These are phyloP conservation scores for Pulveroboletus frians DNA, from an alignment of 768 basidiomycete genomes.

Conservation along the genomic window DNA sequence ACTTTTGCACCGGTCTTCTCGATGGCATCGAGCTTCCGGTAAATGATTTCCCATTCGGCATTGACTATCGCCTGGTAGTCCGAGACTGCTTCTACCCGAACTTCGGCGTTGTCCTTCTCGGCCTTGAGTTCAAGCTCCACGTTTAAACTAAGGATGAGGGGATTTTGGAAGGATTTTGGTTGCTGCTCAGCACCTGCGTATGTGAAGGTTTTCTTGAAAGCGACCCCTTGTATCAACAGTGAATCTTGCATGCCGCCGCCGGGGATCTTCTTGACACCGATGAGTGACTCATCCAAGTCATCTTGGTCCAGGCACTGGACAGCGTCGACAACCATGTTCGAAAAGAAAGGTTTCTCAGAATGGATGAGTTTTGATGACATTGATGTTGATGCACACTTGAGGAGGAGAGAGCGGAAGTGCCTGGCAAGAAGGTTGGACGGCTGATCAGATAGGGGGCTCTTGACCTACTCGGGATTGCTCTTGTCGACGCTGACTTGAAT, in stretches of 20 bases:
- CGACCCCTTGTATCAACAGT: slow-evolving; percentile 80
- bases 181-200: slow-evolving; percentile 99
- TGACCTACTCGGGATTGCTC: slow-evolving; percentile 77
- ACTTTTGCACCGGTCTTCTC: slow-evolving; percentile 96
- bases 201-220: slow-evolving; percentile 99
- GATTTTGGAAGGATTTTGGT: slow-evolving; percentile 85
- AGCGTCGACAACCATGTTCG: slow-evolving; percentile 97
- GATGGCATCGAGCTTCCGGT: slow-evolving; percentile 93
- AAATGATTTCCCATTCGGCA: slow-evolving; percentile 99
- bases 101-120: slow-evolving; percentile 98
- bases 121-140: slow-evolving; percentile 98
- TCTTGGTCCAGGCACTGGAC: slow-evolving; percentile 88
- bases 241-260: slow-evolving; percentile 99
- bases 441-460: neutral
- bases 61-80: slow-evolving; percentile 99
- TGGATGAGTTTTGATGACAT: slow-evolving; percentile 99
- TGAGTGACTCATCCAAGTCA: slow-evolving; percentile 91
- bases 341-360: slow-evolving; percentile 98
- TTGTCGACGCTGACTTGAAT: slow-evolving; percentile 89
- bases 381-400: slow-evolving; percentile 98
- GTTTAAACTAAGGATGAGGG: slow-evolving; percentile 89
- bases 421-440: slow-evolving; percentile 37
- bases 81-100: slow-evolving; percentile 91
- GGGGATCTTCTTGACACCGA: slow-evolving; percentile 96
- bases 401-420: slow-evolving; percentile 85